Conservation (phyloP, 1,284 basidiomycete species). For the Ceratobasidium sp. region DNA sequence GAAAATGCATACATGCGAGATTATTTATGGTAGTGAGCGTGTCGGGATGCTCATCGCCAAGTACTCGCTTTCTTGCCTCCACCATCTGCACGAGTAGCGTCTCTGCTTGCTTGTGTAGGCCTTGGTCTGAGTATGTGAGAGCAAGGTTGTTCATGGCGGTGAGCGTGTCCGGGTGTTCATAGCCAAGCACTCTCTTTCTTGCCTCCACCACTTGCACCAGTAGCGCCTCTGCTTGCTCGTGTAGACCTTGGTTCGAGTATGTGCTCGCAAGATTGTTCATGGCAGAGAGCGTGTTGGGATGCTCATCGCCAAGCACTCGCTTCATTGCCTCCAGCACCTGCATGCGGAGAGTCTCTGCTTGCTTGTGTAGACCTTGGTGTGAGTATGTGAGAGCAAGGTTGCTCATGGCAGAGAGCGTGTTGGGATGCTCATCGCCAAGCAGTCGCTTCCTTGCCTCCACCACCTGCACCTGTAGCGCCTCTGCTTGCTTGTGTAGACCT, state of each 20-base stretch:
- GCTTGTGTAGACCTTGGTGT: background rate
- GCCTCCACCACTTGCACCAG: background rate
- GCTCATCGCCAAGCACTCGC: slow-evolving; percentile 5
- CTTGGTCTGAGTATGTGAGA: background rate
- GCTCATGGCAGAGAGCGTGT: background rate
- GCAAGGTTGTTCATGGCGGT: slow-evolving; percentile 2
- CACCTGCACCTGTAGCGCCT: slow-evolving; percentile 5
- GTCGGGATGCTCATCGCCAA: background rate
- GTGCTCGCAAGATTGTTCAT: slow-evolving; percentile 5
- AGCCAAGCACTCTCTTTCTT: background rate
- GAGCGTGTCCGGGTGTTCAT: slow-evolving; percentile 6
- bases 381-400: slow-evolving; percentile 5
- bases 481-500: background rate
- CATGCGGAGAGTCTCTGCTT: background rate
- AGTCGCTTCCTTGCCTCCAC: background rate
- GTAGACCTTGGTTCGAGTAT: background rate
- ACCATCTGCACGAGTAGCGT: background rate
- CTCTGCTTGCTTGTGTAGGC: slow-evolving; percentile 11
- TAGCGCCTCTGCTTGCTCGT: slow-evolving; percentile 7
- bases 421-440: background rate
- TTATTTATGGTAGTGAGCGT: background rate
- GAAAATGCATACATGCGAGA: background rate
- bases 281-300: background rate
- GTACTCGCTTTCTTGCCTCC: background rate
- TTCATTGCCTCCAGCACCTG: background rate